Evolutionary conservation across 495 filamentous ascomycete genomes (phyloP).

Genomic region (Evernia prunastri): DNA sequence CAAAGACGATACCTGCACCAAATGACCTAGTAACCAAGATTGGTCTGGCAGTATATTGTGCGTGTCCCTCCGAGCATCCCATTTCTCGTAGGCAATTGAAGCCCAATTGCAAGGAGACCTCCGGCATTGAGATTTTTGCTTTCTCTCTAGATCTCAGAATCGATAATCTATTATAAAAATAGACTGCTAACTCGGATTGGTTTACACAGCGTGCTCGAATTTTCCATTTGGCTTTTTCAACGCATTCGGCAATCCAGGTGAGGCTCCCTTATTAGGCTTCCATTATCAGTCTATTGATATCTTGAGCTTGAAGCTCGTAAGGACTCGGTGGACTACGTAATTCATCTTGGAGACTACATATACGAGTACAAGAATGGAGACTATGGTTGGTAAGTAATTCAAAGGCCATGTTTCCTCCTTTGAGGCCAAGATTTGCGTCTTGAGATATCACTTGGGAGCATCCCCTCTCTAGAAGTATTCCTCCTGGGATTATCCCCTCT

Average conservation of each 20-base stretch:
- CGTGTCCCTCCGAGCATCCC: neutral
- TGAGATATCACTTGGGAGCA: too few relatives aligned
- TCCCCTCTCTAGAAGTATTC: too few relatives aligned
- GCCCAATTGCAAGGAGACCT: neutral
- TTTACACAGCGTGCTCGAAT: slow-evolving; percentile 41
- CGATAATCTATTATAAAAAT: neutral
- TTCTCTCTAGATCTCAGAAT: neutral
- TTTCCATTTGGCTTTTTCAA: slow-evolving; percentile 45
- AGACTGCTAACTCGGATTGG: neutral
- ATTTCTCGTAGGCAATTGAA: neutral
- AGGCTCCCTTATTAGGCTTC: neutral
- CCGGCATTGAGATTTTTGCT: neutral
- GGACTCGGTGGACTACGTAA: slow-evolving; percentile 61
- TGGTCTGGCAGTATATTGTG: slow-evolving; percentile 46
- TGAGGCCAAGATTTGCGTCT: too few relatives aligned
- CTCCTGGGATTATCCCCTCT: too few relatives aligned
- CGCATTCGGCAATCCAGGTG: slow-evolving; percentile 50
- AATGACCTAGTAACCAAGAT: slow-evolving; percentile 34
- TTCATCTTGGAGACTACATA: slow-evolving; percentile 65
- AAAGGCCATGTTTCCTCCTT: too few relatives aligned
- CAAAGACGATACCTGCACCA: slow-evolving; percentile 46
- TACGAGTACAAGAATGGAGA: slow-evolving; percentile 57
- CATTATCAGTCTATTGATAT: neutral
- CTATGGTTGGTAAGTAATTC: slow-evolving; percentile 51
- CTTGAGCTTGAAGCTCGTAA: slow-evolving; percentile 42